These are phyloP conservation scores for Metroxylon sagu DNA, from an alignment of 176 grass and related monocot genomes.

Conservation along the genomic window DNA sequence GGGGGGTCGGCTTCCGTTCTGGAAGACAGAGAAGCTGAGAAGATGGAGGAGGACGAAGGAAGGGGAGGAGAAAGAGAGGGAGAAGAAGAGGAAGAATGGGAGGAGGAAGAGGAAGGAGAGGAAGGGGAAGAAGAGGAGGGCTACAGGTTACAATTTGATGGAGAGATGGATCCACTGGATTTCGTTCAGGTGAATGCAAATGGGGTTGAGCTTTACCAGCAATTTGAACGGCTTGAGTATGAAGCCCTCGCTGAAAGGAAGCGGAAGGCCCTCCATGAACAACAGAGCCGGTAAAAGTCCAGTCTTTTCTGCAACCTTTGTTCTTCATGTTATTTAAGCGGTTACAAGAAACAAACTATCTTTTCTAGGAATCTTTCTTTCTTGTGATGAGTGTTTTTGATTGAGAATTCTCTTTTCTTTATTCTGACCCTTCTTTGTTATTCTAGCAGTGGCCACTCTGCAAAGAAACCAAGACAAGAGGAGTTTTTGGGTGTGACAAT, in stretches of 20 bases:
- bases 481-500: constrained; percentile 59
- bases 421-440: neutral
- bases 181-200: constrained; percentile 19
- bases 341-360: neutral
- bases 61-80: neutral
- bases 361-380: neutral
- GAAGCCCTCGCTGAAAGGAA: constrained; percentile 55
- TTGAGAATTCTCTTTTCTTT: too few species aligned
- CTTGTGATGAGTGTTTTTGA: neutral
- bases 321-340: too few species aligned
- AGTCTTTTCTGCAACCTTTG: neutral
- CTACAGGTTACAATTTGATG: constrained; percentile 26
- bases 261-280: constrained; percentile 51
- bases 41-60: constrained; percentile 6
- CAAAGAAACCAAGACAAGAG: constrained; percentile 43
- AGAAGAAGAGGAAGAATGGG: constrained; percentile 6
- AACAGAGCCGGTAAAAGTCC: constrained; percentile 10
- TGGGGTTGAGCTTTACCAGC: constrained; percentile 36
- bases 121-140: constrained; percentile 26
- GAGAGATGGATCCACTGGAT: constrained; percentile 26
- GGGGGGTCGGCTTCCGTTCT: neutral
- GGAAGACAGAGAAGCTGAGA: neutral
- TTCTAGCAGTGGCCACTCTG: constrained; percentile 30
- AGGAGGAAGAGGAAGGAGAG: constrained; percentile 16
- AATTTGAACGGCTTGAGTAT: constrained; percentile 44